These are phyloP conservation scores for Termitomyces eurrhizus DNA, from an alignment of 768 basidiomycete genomes.

Conservation along the genomic window DNA sequence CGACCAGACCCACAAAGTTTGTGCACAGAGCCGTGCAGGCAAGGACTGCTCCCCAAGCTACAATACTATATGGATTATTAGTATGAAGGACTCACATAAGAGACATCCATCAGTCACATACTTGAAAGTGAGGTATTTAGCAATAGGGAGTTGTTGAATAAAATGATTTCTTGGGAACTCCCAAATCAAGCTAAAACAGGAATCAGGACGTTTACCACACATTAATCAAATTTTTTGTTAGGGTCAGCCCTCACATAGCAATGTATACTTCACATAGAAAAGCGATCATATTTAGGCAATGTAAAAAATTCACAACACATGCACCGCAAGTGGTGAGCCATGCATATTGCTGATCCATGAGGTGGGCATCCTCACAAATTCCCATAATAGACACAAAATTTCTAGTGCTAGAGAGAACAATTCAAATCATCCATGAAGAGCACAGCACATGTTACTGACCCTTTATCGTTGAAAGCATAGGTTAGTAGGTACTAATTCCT, in stretches of 20 bases:
- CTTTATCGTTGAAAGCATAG: slow-evolving; percentile 31
- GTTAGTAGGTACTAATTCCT: neutral
- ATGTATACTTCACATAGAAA: slow-evolving; percentile 30
- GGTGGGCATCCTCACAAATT: slow-evolving; percentile 37
- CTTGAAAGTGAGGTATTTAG: slow-evolving; percentile 44
- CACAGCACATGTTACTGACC: slow-evolving; percentile 23
- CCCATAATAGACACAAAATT: slow-evolving; percentile 48
- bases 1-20: slow-evolving; percentile 38
- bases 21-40: slow-evolving; percentile 46
- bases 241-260: slow-evolving; percentile 26
- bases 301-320: slow-evolving; percentile 8
- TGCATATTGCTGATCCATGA: slow-evolving; percentile 47
- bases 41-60: slow-evolving; percentile 42
- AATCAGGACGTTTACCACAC: neutral
- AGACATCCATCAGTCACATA: slow-evolving; percentile 20
- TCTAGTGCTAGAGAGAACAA: slow-evolving; percentile 27
- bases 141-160: slow-evolving; percentile 45
- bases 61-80: slow-evolving; percentile 21
- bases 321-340: slow-evolving; percentile 45
- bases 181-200: slow-evolving; percentile 29
- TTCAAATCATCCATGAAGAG: neutral
- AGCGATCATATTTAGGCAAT: neutral
- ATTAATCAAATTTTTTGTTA: neutral
- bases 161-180: slow-evolving; percentile 47
- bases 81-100: neutral